Evolutionary conservation across 2,329 filamentous ascomycete genomes (phyloP).

Genomic region (Stagonosporopsis cucurbitacearum): DNA sequence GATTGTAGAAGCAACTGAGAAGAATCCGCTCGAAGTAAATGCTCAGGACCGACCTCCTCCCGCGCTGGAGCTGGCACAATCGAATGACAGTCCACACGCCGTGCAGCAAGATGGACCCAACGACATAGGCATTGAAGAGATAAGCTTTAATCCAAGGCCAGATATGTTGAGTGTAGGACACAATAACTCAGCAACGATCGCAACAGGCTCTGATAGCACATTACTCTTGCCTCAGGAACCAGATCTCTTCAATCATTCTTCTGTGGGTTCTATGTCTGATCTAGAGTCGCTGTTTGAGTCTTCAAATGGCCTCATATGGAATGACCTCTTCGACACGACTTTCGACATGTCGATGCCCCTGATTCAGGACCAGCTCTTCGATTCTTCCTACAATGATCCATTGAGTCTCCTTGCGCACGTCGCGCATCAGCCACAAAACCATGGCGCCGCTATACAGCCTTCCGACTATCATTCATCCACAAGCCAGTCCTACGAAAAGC

Average conservation of each 20-base stretch:
- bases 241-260: constrained; percentile 8
- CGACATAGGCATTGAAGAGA: not conserved
- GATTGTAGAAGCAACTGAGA: not conserved
- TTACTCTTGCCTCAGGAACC: constrained; percentile 4
- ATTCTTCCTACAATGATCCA: constrained; percentile 8
- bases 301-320: constrained; percentile 19
- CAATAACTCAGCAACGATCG: not conserved
- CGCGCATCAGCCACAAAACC: constrained; percentile 10
- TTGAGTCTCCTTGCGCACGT: constrained; percentile 17
- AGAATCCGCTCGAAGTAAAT: not conserved
- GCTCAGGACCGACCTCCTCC: not conserved
- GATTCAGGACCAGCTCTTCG: constrained; percentile 8
- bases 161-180: not conserved
- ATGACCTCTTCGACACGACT: constrained; percentile 21
- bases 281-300: constrained; percentile 19
- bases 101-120: not conserved
- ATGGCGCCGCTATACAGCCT: not conserved
- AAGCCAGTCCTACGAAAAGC: constrained; percentile 1
- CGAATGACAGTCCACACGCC: not conserved
- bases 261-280: constrained; percentile 16
- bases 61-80: not conserved
- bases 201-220: not conserved
- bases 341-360: constrained; percentile 16
- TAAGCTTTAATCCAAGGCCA: not conserved
- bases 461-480: not conserved